Percentiles rank a stretch among this genome's conserved stretches.
Conservation (phyloP, 2,329 filamentous ascomycete genomes). For the Podosphaera fusca region DNA sequence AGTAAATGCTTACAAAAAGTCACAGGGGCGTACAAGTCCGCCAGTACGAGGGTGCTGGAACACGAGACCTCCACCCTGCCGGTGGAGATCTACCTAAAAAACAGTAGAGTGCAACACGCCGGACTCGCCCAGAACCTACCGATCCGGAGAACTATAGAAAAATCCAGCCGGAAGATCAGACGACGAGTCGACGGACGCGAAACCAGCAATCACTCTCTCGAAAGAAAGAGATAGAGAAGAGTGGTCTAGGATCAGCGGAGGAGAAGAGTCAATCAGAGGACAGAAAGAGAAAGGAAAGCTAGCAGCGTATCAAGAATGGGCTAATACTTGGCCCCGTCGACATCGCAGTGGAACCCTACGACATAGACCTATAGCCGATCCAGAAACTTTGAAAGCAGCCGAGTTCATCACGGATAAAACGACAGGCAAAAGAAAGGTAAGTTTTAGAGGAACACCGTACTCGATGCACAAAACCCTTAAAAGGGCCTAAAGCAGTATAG, state of each 20-base stretch:
- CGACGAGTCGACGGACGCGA: too few relatives aligned
- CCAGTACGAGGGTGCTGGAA: neutral
- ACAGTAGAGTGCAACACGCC: neutral
- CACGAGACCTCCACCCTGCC: neutral
- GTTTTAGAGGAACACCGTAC: neutral
- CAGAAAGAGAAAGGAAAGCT: neutral
- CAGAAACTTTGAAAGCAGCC: neutral
- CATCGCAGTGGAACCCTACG: neutral
- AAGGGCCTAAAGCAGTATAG: neutral
- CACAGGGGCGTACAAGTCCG: neutral
- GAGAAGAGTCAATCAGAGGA: neutral
- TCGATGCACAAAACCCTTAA: neutral
- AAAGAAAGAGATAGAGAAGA: too few relatives aligned
- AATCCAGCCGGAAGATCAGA: neutral
- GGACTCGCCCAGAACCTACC: neutral
- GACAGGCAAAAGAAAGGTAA: neutral
- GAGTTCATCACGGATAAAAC: neutral
- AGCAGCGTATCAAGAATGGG: neutral
- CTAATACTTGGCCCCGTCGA: neutral
- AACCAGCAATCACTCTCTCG: too few relatives aligned
- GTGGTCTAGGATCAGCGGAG: neutral
- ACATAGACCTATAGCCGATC: neutral
- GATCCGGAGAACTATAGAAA: neutral
- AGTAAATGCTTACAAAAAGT: neutral
- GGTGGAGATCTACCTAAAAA: neutral